A percentile compares a stretch with the other conserved stretches of the same genome.
Conservation (phyloP, 2,329 filamentous ascomycete species). For the Fusarium sp. region DNA sequence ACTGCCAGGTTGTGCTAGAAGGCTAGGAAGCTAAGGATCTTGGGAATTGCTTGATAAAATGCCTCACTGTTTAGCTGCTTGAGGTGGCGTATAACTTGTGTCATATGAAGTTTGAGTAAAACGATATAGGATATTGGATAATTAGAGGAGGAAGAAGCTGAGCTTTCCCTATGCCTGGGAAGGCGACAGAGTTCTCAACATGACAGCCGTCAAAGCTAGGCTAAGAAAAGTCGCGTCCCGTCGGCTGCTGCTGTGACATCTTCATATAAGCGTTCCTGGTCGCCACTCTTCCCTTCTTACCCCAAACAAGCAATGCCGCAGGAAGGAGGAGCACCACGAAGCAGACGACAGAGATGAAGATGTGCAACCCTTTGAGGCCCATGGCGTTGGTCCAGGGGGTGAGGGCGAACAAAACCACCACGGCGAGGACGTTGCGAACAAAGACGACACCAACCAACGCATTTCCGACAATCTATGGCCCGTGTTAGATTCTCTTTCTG, state of each 20-base stretch:
- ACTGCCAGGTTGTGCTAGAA: background rate
- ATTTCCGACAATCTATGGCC: background rate
- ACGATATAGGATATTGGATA: background rate
- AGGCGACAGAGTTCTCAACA: background rate
- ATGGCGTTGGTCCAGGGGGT: background rate
- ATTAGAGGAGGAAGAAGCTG: background rate
- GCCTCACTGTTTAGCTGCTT: background rate
- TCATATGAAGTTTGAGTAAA: background rate
- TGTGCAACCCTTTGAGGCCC: background rate
- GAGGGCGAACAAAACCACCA: background rate
- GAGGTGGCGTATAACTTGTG: background rate
- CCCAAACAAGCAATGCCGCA: background rate
- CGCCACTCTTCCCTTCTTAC: background rate
- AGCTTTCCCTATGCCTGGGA: background rate
- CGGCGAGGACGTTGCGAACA: background rate
- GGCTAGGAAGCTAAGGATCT: fast-evolving
- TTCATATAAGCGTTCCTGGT: background rate
- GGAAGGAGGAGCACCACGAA: background rate
- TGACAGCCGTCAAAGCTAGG: background rate
- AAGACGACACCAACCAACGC: background rate
- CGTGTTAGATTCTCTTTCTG: background rate
- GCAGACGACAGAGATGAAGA: background rate
- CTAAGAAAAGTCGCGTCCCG: background rate
- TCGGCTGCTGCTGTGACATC: background rate
- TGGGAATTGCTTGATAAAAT: background rate